Base-by-base conservation (phyloP, 345 rosid genomes). In the Geranium brycei region DNA sequence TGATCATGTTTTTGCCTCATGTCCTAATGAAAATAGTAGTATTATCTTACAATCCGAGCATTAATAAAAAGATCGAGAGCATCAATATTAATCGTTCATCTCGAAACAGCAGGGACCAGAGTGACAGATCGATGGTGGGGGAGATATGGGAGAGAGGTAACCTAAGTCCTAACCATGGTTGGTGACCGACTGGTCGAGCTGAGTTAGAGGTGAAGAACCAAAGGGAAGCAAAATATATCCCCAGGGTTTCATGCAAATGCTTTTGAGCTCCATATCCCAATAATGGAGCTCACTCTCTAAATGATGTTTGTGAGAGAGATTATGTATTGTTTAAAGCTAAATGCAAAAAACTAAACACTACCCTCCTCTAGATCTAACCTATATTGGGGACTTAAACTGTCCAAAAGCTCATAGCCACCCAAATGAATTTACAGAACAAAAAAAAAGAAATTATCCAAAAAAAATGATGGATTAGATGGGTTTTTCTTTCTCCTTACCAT, bases 131-230 rank as follows among this genome's bases (percentile, higher is more conserved):
- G 62, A 58, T 73, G 70, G 32, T 13, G 19, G 41, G 19, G 58
- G 68, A 58, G 60, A 51, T 56, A 61, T 66, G 68, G 70, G 64
- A 16, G 41, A 35, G 41, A 35, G 68, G 64, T 28, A 71, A 73
- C 87, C 91, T 76, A 79, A 70, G 90, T 82, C 92, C 91, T 87
- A 91, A 91, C 97, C 97, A 87, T 91, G 95, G 97, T 81, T 75
- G 91, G 69, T 72, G 79, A 57, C 53, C 53, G 53, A 47, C 53
- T 4, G 14, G 14, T 47, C 53, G 53, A 59, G 28, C 17, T 60
- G 32, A 59, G 75, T 73, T 65, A 78, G 81, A 71, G 73, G 67
- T 74, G 82, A 79, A 79, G 81, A 84, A 84, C 83, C 87, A 80
- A 71, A 73, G 84, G 90, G 86, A 86, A 83, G 77, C 89, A 74